Conservation (phyloP, 257 asterid genomes). For the Handroanthus guayacan region DNA sequence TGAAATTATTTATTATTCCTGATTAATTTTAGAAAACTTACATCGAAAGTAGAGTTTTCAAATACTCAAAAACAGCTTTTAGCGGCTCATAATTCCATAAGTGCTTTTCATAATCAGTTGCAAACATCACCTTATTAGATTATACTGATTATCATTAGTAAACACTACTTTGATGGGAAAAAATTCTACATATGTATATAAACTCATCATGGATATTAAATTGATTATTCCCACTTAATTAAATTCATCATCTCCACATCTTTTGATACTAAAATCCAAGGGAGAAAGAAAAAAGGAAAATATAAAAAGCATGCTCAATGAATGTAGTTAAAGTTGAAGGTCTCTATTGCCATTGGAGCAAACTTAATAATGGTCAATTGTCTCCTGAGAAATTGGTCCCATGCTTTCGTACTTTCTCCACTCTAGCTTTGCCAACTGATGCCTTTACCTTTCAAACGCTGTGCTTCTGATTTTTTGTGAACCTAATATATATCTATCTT, state of each 20-base stretch:
- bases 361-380: not conserved
- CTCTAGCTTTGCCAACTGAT: conserved; percentile 28
- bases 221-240: not conserved
- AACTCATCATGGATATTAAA: not conserved
- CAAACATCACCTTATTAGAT: too few species aligned
- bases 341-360: not conserved
- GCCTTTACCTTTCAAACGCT: conserved; percentile 30
- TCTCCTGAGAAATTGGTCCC: conserved; percentile 16
- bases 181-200: too few species aligned
- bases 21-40: too few species aligned
- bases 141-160: too few species aligned
- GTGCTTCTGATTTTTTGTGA: conserved; percentile 26
- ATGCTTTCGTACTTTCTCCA: not conserved
- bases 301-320: not conserved
- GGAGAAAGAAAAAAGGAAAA: not conserved
- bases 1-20: too few species aligned
- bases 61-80: too few species aligned
- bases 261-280: conserved; percentile 2
- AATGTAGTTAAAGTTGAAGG: conserved; percentile 6
- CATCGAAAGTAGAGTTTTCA: too few species aligned
- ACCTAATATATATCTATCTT: conserved; percentile 36
- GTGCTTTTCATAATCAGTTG: too few species aligned
- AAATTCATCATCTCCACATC: not conserved
- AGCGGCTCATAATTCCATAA: too few species aligned
- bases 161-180: too few species aligned